phyloP scores from a whole-genome alignment of 2,329 filamentous ascomycete species.

The Acrodontium crateriforme region DNA sequence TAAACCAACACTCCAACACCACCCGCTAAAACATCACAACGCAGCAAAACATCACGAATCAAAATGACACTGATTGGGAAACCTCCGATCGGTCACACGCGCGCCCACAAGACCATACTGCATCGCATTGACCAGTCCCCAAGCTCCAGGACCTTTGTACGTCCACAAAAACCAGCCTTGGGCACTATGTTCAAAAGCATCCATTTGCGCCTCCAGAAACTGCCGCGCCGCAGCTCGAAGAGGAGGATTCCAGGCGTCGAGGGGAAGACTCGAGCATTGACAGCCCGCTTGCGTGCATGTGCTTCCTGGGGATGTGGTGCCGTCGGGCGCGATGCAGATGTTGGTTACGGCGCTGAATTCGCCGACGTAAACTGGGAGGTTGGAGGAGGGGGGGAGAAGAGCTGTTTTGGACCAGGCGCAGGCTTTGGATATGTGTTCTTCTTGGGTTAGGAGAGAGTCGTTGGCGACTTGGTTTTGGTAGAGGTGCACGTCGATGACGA shows the following conservation, averaged over 20 bases:
- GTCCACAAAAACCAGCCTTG: conserved; percentile 33
- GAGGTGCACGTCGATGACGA: conserved; percentile 31
- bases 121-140: conserved; percentile 29
- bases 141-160: conserved; percentile 28
- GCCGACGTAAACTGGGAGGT: conserved; percentile 28
- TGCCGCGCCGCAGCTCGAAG: conserved; percentile 23
- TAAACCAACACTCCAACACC: no score
- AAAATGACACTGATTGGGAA: conserved; percentile 11
- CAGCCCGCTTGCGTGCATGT: conserved; percentile 23
- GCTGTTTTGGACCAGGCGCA: conserved; percentile 22
- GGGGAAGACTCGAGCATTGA: conserved; percentile 23
- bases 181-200: conserved; percentile 28
- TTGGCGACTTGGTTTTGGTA: conserved; percentile 29
- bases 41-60: background rate
- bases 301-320: conserved; percentile 21
- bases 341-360: conserved; percentile 32
- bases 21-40: no score
- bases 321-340: conserved; percentile 30
- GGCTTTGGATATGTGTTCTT: conserved; percentile 28
- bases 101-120: conserved; percentile 27
- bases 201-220: conserved; percentile 32
- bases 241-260: conserved; percentile 23
- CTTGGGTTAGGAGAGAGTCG: conserved; percentile 25
- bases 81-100: conserved; percentile 21
- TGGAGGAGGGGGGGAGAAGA: conserved; percentile 21